phyloP scores from a whole-genome alignment of 2,329 filamentous ascomycete genomes.

The Sphaceloma murrayae region DNA sequence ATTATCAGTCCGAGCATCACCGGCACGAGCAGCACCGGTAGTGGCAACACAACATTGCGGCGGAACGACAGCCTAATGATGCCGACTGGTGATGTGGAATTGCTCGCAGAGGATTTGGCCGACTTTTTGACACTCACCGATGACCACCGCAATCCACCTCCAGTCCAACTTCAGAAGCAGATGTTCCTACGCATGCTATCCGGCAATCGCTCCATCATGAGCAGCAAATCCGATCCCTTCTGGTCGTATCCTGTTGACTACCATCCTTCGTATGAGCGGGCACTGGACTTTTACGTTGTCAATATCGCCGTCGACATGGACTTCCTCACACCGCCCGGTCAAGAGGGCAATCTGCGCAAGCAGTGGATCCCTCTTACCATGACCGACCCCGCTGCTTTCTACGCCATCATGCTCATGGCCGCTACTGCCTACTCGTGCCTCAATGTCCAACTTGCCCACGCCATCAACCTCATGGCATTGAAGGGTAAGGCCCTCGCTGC shows the following conservation, averaged over 20 bases:
- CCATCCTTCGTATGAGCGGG: not conserved
- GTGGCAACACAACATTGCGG: not conserved
- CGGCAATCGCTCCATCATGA: not conserved
- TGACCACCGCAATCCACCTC: not conserved
- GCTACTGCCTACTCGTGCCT: not conserved
- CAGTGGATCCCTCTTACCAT: slow-evolving; percentile 12
- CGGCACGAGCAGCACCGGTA: not conserved
- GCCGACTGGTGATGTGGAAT: not conserved
- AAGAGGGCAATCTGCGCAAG: not conserved
- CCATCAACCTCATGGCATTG: not conserved
- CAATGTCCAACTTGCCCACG: not conserved
- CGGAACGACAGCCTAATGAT: slow-evolving; percentile 1
- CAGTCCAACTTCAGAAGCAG: not conserved
- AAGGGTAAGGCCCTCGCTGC: slow-evolving; percentile 1
- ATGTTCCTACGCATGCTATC: not conserved
- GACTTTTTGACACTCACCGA: not conserved
- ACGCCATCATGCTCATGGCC: slow-evolving; percentile 11
- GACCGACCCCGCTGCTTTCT: slow-evolving; percentile 12
- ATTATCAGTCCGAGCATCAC: slow-evolving; percentile 1
- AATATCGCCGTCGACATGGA: slow-evolving; percentile 13
- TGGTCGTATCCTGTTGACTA: slow-evolving; percentile 7
- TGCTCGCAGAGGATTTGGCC: not conserved
- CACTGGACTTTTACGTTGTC: slow-evolving; percentile 6
- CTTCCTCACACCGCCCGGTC: slow-evolving; percentile 1
- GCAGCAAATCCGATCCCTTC: slow-evolving; percentile 11